Conservation (phyloP, 192 early-diverging fungal species). For the Lobosporangium transversale region DNA sequence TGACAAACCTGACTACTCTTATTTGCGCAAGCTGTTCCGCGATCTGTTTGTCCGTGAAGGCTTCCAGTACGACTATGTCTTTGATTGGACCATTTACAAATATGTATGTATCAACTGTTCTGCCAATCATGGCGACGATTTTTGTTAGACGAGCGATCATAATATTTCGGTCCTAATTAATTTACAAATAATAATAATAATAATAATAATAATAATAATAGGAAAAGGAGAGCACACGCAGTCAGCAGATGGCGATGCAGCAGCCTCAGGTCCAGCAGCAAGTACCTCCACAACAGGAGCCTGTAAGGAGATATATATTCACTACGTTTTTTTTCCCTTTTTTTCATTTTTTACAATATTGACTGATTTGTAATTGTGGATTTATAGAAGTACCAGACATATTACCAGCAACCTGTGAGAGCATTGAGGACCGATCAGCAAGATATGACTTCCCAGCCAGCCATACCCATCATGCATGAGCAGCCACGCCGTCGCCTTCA, state of each 20-base stretch:
- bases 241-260: constrained; percentile 34
- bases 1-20: constrained; percentile 92
- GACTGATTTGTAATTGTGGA: not conserved
- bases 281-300: constrained; percentile 16
- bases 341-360: not conserved
- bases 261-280: constrained; percentile 15
- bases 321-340: too few species aligned
- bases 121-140: too few species aligned
- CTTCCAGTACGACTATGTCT: constrained; percentile 88
- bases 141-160: too few species aligned
- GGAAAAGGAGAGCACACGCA: constrained; percentile 49
- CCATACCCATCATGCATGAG: not conserved
- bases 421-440: constrained; percentile 9
- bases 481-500: constrained; percentile 32
- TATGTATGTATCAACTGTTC: constrained; percentile 51
- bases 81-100: constrained; percentile 89
- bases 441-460: not conserved
- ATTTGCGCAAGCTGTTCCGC: constrained; percentile 87
- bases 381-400: constrained; percentile 13
- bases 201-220: not conserved
- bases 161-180: too few species aligned
- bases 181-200: not conserved
- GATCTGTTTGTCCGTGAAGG: constrained; percentile 86
- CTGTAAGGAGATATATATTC: constrained; percentile 4
- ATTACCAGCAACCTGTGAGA: constrained; percentile 18